A percentile compares a stretch with the other conserved stretches of the same genome.
Evolutionary conservation across 2,329 filamentous ascomycete species (phyloP).

Genomic region (Penicillium sp.): DNA sequence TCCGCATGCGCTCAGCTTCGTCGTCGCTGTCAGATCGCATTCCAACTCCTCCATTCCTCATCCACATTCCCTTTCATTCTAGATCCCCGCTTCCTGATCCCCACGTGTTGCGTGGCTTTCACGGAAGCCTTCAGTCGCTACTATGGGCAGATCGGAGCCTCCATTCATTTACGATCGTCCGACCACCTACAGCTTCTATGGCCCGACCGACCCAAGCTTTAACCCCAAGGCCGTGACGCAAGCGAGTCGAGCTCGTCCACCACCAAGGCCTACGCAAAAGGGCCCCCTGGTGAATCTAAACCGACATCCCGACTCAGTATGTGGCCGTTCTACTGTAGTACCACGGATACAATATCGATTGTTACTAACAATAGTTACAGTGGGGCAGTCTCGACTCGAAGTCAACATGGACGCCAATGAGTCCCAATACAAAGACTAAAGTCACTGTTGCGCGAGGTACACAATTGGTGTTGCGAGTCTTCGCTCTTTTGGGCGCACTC

Average conservation of each 20-base stretch:
- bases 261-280: slow-evolving; percentile 66
- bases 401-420: slow-evolving; percentile 69
- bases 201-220: slow-evolving; percentile 64
- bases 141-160: slow-evolving; percentile 61
- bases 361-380: slow-evolving; percentile 35
- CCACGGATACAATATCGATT: slow-evolving; percentile 11
- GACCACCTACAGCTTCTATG: slow-evolving; percentile 59
- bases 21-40: slow-evolving; percentile 32
- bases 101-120: slow-evolving; percentile 42
- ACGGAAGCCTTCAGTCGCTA: slow-evolving; percentile 38
- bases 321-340: slow-evolving; percentile 34
- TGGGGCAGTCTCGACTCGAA: slow-evolving; percentile 65
- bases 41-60: slow-evolving; percentile 28
- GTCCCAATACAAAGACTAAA: slow-evolving; percentile 69
- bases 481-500: slow-evolving; percentile 71
- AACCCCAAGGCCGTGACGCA: slow-evolving; percentile 87
- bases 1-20: slow-evolving; percentile 16
- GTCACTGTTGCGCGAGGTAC: slow-evolving; percentile 72
- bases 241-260: slow-evolving; percentile 72
- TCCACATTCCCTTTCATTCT: slow-evolving; percentile 33
- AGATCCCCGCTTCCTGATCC: background rate
- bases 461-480: slow-evolving; percentile 71
- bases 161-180: slow-evolving; percentile 76
- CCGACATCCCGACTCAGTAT: slow-evolving; percentile 78
- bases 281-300: slow-evolving; percentile 85